Base-by-base conservation (phyloP, 1,284 basidiomycete species). In the Thecaphora thlaspeos region DNA sequence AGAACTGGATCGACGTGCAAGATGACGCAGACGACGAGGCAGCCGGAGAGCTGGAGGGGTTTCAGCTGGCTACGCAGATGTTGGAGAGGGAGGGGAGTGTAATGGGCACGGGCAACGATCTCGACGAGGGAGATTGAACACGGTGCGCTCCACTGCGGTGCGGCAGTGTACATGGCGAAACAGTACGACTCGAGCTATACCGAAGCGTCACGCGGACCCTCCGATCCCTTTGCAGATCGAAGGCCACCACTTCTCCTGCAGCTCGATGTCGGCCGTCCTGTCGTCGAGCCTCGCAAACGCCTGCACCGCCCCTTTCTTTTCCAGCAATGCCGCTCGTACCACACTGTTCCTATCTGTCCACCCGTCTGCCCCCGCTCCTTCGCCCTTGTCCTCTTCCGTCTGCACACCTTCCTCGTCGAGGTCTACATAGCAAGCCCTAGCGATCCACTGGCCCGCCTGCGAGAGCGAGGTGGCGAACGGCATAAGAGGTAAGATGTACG, bases 11-110 rank as follows among this genome's bases (percentile, higher is more conserved):
- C 5, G 26, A 28, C 7, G 36, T n/a, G 15, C 30, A 26, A 18
- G 45, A 46, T 24, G 45, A 30, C 10, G 37, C 26, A 15, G 46
- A 53, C 10, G 57, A 65, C 37, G 46, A 44, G 21, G 53, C 45
- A 26, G 45, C 56, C 12, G 53, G 54, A 4, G 46, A 60, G 17
- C 22, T 60, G n/a, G 61, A 65, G 19, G 65, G 65, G 7, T 43
- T 68, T 18, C 52, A 61, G 39, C 41, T 68, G 50, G 65, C 65
- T 2, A 61, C 65, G 4, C 65, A 68, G 50, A 68, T 68, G 65
- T 43, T 68, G 22, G 65, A 52, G 34, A 51, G 57, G 26, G 61
- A 58, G 23, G 65, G 53, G 18, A 52, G 57, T 26, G 59, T 55
- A 1, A 43, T 50, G 41, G 60, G 60, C 4, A n/a, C 26, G 3